phyloP scores from a whole-genome alignment of 805 yeast genomes.

The Monosporozyma servazzii region DNA sequence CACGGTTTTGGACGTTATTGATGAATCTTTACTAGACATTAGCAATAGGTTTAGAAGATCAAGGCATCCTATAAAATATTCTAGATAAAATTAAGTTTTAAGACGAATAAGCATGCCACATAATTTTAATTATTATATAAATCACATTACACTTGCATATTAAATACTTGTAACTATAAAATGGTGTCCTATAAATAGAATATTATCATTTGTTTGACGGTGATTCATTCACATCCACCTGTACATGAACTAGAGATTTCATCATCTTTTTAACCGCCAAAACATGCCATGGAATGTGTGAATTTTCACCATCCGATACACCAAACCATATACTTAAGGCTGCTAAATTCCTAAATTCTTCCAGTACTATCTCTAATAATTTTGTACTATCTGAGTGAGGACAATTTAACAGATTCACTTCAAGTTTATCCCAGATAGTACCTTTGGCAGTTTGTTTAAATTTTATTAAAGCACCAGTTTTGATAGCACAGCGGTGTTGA shows the following conservation, averaged over 20 bases:
- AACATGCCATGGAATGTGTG: constrained; percentile 65
- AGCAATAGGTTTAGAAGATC: constrained; percentile 19
- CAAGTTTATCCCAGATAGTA: constrained; percentile 36
- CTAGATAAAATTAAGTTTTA: constrained; percentile 13
- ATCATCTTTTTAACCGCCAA: constrained; percentile 56
- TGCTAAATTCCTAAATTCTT: constrained; percentile 53
- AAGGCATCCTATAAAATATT: constrained; percentile 16
- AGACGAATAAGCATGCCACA: neutral
- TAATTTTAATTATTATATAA: neutral
- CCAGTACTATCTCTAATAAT: constrained; percentile 45
- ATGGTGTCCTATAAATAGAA: neutral
- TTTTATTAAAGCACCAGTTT: constrained; percentile 58
- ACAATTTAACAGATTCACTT: constrained; percentile 62
- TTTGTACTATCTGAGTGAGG: constrained; percentile 55
- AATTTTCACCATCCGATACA: constrained; percentile 26
- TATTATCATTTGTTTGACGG: neutral
- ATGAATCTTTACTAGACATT: constrained; percentile 23
- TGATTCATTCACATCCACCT: constrained; percentile 29
- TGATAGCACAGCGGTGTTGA: constrained; percentile 59
- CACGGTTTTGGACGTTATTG: constrained; percentile 43
- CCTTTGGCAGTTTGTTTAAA: constrained; percentile 17
- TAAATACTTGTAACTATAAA: neutral
- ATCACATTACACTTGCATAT: neutral
- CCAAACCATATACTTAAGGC: constrained; percentile 33
- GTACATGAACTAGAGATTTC: constrained; percentile 49